A percentile compares a stretch with the other conserved stretches of the same genome.
Evolutionary conservation across 75 land plant genomes (phyloP).

Genomic region (Chamaecyparis obtusa): DNA sequence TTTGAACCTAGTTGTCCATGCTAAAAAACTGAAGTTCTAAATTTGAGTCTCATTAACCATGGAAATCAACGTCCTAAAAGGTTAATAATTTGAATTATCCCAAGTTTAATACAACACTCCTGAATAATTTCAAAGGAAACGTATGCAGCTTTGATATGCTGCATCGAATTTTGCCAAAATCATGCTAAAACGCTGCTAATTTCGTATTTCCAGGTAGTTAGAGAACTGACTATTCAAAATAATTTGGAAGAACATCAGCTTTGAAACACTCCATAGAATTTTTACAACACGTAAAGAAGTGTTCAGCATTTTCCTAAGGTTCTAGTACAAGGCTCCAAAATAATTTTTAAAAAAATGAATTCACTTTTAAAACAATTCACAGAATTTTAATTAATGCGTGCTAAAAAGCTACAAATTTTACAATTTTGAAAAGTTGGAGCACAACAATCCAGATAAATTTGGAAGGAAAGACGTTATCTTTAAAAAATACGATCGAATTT

Average conservation of each 20-base stretch:
- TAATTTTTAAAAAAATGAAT: background rate
- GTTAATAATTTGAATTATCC: too few relatives aligned
- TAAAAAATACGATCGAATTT: background rate
- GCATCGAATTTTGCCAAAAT: background rate
- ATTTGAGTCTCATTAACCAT: too few relatives aligned
- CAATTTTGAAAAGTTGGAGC: background rate
- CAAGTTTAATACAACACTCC: too few relatives aligned
- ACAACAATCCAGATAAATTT: background rate
- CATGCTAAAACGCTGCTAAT: background rate
- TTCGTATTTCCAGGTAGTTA: background rate
- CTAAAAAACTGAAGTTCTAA: too few relatives aligned
- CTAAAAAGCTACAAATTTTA: background rate
- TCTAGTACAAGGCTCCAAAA: background rate
- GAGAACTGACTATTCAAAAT: background rate
- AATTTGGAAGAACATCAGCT: background rate
- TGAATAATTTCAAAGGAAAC: background rate
- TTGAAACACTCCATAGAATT: background rate
- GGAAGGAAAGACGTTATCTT: background rate
- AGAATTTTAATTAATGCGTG: background rate
- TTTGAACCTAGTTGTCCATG: too few relatives aligned
- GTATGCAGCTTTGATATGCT: background rate
- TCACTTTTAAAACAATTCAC: background rate
- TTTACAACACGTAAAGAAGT: background rate
- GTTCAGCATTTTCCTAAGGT: background rate
- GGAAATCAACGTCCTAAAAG: too few relatives aligned